Evolutionary conservation across 306 rosid species (phyloP), one percentile per base, ranked within the genome.

Genomic region (Fagus crenata): DNA sequence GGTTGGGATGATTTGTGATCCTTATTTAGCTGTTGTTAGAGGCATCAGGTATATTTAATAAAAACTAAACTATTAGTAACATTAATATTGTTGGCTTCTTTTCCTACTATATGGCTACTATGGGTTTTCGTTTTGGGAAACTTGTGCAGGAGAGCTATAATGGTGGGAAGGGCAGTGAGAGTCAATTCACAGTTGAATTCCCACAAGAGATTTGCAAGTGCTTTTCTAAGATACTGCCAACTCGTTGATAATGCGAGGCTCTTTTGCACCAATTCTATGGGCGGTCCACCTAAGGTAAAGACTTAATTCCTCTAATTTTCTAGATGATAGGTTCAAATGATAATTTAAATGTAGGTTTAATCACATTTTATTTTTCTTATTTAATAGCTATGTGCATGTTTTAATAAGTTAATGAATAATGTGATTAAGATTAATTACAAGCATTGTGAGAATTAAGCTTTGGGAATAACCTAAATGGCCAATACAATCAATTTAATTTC

Each of bases 1-100:
- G 82, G 93, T 93, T 76, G 99, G 99, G 56, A 97, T 95, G 56
- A 93, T 92, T 78, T 95, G 99, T 87, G 97, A 95, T 82, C 90
- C 93, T 65, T 89, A 92, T 74, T 83, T 95, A 59, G 99, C 99
- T 69, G 97, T 92, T 59, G 87, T 88, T 56, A 88, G 99, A 85
- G 99, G 97, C 79, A 92, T 95, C 3, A 92, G 97, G 97, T 91
- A 75, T 17, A 22, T 22, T 22, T 22, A 40, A 53, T 53, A 46
- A 17, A 46, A 65, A 5, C 14, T 67, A 22, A 22, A 22, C 28
- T 0, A 22, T 22, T 22, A 22, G 28, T 22, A 0, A 22, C 28
- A 22, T 22, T 22, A 22, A 22, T 22, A 22, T 22, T 22, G 28
- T 22, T 22, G 28, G 28, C 0, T 22, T 22, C 28, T 22, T 22